Conservation (phyloP, 441 rosid genomes). For the Metrosideros polymorpha region DNA sequence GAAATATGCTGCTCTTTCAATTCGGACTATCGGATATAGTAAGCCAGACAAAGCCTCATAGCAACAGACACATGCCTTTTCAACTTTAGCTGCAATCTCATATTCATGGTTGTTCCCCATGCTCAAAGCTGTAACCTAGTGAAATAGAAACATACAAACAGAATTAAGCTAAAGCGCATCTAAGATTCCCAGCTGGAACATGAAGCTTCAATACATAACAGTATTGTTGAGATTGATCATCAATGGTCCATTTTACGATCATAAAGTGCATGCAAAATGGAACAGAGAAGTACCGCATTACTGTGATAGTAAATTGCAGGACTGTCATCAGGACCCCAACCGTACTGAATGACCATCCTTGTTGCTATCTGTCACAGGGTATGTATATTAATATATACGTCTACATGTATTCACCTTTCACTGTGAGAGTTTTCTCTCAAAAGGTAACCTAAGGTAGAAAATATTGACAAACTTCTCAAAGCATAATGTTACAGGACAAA, state of each 20-base stretch:
- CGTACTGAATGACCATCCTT: constrained; percentile 93
- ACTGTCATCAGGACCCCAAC: constrained; percentile 98
- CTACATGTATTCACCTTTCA: background rate
- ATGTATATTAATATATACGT: background rate
- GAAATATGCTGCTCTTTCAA: background rate
- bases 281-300: constrained; percentile 50
- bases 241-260: background rate
- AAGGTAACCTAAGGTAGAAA: background rate
- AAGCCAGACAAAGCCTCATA: background rate
- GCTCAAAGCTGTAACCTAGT: constrained; percentile 72
- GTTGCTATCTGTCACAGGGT: constrained; percentile 65
- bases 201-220: background rate
- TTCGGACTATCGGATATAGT: background rate
- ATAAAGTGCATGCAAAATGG: background rate
- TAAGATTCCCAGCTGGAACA: background rate
- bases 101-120: constrained; percentile 81
- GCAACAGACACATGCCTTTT: constrained; percentile 41
- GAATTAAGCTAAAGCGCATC: background rate
- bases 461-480: background rate
- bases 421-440: background rate
- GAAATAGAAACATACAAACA: constrained; percentile 8
- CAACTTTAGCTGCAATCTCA: constrained; percentile 88
- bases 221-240: background rate
- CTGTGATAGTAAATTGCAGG: constrained; percentile 74
- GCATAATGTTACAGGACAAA: constrained; percentile 13